Evolutionary conservation across 257 asterid genomes (phyloP).

Genomic region (Solanum pimpinellifolium): DNA sequence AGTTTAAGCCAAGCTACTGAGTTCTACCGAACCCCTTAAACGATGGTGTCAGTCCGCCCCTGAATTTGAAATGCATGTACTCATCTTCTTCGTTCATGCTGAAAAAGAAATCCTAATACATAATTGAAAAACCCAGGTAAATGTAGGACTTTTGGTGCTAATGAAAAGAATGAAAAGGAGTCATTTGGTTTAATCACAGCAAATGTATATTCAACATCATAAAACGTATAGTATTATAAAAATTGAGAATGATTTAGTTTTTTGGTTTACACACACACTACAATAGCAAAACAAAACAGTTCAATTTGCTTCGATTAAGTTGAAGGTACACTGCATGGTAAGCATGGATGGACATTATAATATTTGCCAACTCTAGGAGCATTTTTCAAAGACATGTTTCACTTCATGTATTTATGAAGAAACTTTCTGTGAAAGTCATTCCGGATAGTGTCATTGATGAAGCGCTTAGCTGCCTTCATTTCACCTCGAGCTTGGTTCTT

Average conservation of each 20-base stretch:
- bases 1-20: background rate
- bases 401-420: slow-evolving; percentile 77
- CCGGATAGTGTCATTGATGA: slow-evolving; percentile 89
- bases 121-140: background rate
- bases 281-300: background rate
- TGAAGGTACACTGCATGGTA: background rate
- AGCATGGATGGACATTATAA: background rate
- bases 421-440: slow-evolving; percentile 75
- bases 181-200: background rate
- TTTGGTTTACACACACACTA: background rate
- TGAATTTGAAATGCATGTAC: background rate
- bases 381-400: background rate
- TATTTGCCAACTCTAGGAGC: background rate
- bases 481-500: slow-evolving; percentile 97
- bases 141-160: background rate
- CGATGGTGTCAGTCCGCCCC: background rate
- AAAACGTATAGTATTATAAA: background rate
- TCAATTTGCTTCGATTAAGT: background rate
- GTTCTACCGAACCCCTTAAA: background rate
- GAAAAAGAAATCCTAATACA: background rate
- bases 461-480: slow-evolving; percentile 62
- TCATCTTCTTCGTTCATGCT: background rate
- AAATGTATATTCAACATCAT: background rate
- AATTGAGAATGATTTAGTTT: background rate
- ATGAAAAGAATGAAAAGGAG: background rate